Base-by-base conservation (phyloP, 2,329 filamentous ascomycete genomes). In the Arthrobotrys megalospora region DNA sequence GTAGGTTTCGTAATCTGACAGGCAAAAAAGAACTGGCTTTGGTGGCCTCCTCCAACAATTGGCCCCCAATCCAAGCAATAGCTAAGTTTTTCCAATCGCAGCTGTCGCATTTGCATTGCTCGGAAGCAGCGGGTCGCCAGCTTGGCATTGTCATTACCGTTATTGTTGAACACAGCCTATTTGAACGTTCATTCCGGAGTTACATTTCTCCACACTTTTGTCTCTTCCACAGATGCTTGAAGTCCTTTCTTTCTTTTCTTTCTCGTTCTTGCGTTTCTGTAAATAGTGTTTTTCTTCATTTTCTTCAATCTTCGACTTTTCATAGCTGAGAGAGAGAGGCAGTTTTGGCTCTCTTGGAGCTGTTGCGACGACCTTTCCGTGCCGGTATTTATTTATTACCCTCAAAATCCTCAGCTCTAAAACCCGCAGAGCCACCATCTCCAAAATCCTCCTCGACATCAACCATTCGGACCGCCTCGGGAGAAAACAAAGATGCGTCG, bases 151-250 rank as follows among this genome's bases (percentile, higher is more conserved):
- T 36, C 52, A 60, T 36, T n/a, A 32, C 19, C 52, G n/a, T n/a
- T n/a, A n/a, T n/a, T 5, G 24, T 34, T 36, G 41, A 6, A 19
- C 34, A 24, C 34, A 60, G n/a, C 36, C 24, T n/a, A 58, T 24
- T 38, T 34, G 52, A 8, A 19, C 19, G 11, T 38, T 43, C 36
- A 11, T 41, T 24, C 34, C 55, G 55, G 55, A 14, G 36, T 41
- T 60, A 60, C 55, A 60, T 43, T 60, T 60, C 55, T 60, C 55
- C 55, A 60, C 55, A 60, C 34, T 36, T 58, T 58, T 58, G 12
- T 58, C 28, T 5, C 8, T 41, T 21, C 34, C 1, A n/a, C 50
- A 28, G 28, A 34, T 45, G 41, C 41, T 53, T 52, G 14, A 12
- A 7, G 24, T 28, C n/a, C n/a, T 58, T 36, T 38, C 1, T 14